Evolutionary conservation across 768 basidiomycete species (phyloP).

Genomic region (Lentinula guzmanii): DNA sequence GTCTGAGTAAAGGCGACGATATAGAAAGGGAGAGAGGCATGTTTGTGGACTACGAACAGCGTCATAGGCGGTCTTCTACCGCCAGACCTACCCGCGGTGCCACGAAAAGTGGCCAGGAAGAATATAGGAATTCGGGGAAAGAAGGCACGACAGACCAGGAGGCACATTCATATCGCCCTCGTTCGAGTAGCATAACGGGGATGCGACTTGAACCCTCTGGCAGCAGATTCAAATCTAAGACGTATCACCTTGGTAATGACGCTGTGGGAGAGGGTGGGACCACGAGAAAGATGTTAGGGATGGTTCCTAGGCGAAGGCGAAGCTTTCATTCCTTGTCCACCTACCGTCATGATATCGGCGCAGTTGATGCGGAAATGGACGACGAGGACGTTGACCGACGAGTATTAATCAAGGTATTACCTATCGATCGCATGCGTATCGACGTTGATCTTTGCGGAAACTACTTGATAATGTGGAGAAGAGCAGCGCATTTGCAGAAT

Average conservation of each 20-base stretch:
- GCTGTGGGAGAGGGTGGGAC: background rate
- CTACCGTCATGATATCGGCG: background rate
- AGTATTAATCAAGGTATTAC: slow-evolving; percentile 29
- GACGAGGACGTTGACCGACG: background rate
- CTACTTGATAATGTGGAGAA: slow-evolving; percentile 59
- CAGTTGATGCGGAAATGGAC: background rate
- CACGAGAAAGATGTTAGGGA: slow-evolving; percentile 24
- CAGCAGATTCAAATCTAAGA: background rate
- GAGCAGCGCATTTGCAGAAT: slow-evolving; percentile 63
- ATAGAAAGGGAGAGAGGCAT: slow-evolving; percentile 18
- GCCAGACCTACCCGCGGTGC: background rate
- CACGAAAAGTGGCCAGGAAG: background rate
- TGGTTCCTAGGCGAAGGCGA: slow-evolving; percentile 23
- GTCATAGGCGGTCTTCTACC: slow-evolving; percentile 11
- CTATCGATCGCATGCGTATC: slow-evolving; percentile 62
- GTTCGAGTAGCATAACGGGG: background rate
- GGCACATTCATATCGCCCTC: background rate
- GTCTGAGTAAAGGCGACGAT: slow-evolving; percentile 15
- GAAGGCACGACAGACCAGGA: background rate
- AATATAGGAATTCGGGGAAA: background rate
- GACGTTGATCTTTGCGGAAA: slow-evolving; percentile 79
- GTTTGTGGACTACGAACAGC: slow-evolving; percentile 18
- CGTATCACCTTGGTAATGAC: background rate
- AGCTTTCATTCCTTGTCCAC: slow-evolving; percentile 9
- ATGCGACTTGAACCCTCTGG: background rate